Percentiles rank a stretch among this genome's conserved stretches.
Evolutionary conservation across 2,329 filamentous ascomycete genomes (phyloP).

Genomic region (Botrytis pseudocinerea): DNA sequence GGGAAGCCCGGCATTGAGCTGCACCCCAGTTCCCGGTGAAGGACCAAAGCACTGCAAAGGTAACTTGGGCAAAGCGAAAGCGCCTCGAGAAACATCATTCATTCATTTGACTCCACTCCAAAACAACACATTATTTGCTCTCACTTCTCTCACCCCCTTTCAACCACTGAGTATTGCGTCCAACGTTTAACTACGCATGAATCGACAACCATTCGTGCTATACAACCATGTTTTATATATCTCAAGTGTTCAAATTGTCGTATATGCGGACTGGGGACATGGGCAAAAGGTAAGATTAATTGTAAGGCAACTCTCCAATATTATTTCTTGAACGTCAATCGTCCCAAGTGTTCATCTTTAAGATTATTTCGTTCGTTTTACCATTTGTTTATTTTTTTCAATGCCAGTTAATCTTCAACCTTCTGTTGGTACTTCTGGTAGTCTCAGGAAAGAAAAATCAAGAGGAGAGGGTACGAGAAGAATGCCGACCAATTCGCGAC

Average conservation of each 20-base stretch:
- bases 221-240: slow-evolving; percentile 38
- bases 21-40: slow-evolving; percentile 11
- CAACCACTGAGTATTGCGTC: slow-evolving; percentile 34
- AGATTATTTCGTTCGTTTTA: background rate
- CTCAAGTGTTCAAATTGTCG: background rate
- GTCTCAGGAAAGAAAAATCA: slow-evolving; percentile 1
- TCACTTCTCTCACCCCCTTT: background rate
- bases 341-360: slow-evolving; percentile 8
- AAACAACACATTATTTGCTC: slow-evolving; percentile 9
- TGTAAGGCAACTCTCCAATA: slow-evolving; percentile 2
- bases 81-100: background rate
- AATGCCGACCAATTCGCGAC: slow-evolving; percentile 35
- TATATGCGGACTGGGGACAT: slow-evolving; percentile 15
- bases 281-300: slow-evolving; percentile 15
- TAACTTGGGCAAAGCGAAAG: background rate
- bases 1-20: slow-evolving; percentile 1
- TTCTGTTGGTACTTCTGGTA: background rate
- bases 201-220: slow-evolving; percentile 50
- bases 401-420: slow-evolving; percentile 22
- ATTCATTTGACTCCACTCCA: slow-evolving; percentile 6
- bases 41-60: slow-evolving; percentile 8
- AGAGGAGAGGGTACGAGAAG: background rate
- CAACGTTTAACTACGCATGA: slow-evolving; percentile 53
- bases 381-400: background rate
- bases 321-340: slow-evolving; percentile 8